Conservation (phyloP, 2,329 filamentous ascomycete genomes). For the Claviceps monticola region DNA sequence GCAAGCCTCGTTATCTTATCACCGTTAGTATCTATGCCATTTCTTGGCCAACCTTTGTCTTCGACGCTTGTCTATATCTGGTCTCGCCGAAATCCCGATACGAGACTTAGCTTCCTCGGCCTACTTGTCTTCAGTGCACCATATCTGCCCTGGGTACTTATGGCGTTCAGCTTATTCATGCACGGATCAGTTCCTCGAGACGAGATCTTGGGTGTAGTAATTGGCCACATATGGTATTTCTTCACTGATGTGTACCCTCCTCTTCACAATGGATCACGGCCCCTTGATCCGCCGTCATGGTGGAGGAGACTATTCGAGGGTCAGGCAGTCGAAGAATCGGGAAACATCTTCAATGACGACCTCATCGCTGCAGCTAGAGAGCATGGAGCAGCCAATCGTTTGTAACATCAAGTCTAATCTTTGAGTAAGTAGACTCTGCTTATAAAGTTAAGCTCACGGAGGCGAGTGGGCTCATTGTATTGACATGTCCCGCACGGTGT, state of each 20-base stretch:
- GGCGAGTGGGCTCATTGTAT: no score
- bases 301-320: constrained; percentile 76
- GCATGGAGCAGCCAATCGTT: background rate
- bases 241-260: constrained; percentile 94
- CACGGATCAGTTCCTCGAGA: constrained; percentile 86
- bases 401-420: background rate
- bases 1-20: constrained; percentile 67
- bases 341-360: constrained; percentile 45
- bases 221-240: constrained; percentile 97
- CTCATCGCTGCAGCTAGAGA: constrained; percentile 43
- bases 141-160: constrained; percentile 90
- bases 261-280: constrained; percentile 69
- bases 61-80: constrained; percentile 96
- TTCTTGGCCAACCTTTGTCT: constrained; percentile 84
- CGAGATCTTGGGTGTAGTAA: constrained; percentile 87
- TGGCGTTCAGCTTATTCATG: constrained; percentile 83
- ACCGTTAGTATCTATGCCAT: constrained; percentile 79
- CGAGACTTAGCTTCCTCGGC: constrained; percentile 76
- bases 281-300: constrained; percentile 78
- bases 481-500: no score
- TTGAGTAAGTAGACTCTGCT: background rate
- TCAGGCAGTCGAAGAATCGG: constrained; percentile 32
- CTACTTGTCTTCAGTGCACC: constrained; percentile 85
- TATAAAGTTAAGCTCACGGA: no score
- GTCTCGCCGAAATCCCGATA: constrained; percentile 89